Percentiles rank a stretch among this genome's conserved stretches.
Evolutionary conservation across 1,139 yeast species (phyloP).

Genomic region (Saccharomyces hybrid): DNA sequence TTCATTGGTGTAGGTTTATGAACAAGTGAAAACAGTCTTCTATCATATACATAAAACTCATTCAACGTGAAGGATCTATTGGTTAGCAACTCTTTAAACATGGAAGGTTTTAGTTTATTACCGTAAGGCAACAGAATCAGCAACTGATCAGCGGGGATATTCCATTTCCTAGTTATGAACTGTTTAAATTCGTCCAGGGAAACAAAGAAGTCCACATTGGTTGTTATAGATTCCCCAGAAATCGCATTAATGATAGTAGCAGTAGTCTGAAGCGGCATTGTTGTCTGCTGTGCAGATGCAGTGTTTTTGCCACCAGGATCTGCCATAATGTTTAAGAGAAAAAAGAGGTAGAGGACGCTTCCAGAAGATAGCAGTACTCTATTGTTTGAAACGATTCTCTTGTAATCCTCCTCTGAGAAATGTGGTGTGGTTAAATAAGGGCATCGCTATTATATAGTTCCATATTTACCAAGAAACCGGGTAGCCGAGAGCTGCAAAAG

Average conservation of each 20-base stretch:
- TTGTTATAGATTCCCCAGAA: constrained; percentile 34
- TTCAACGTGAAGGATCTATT: constrained; percentile 33
- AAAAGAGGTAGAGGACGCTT: neutral
- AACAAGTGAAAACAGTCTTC: constrained; percentile 40
- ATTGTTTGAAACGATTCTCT: neutral
- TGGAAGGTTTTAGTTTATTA: constrained; percentile 45
- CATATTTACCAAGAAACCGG: neutral
- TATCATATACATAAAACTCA: constrained; percentile 55
- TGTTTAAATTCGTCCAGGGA: constrained; percentile 41
- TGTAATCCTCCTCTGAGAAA: no score
- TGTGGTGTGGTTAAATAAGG: neutral
- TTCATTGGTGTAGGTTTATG: constrained; percentile 13
- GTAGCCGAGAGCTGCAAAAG: neutral
- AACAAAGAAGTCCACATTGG: constrained; percentile 34
- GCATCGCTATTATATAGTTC: neutral
- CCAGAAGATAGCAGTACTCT: neutral
- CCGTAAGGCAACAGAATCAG: constrained; percentile 64
- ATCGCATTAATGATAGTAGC: constrained; percentile 37
- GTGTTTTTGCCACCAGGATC: neutral
- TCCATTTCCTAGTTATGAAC: constrained; percentile 38
- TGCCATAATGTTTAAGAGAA: neutral
- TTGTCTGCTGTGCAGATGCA: neutral
- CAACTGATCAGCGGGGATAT: constrained; percentile 40
- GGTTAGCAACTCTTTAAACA: constrained; percentile 29
- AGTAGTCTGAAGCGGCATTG: constrained; percentile 5